Evolutionary conservation across 148 eudicot genomes (phyloP), one percentile per base, ranked within the genome.

Genomic region (Silene uniflora): DNA sequence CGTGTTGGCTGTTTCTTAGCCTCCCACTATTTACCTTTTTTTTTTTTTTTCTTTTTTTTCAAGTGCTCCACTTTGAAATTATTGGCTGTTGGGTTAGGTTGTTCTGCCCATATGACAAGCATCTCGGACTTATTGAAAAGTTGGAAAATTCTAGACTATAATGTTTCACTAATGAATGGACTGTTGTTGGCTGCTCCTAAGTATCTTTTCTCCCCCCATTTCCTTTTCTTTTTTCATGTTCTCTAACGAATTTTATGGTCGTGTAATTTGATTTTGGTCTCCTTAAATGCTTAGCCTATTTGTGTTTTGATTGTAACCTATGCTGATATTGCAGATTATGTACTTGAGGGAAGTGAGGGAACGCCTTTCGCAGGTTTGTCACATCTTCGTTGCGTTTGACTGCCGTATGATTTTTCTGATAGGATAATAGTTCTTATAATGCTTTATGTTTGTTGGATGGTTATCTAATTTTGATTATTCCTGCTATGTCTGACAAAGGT

Each of bases 301-400:
- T 42, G 21, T 24, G 11, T 12, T 8, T 29, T 52, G 13, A 16
- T 65, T 74, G n/a, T 54, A 17, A 12, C 46, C 8, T 4, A 54
- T 21, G 3, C 25, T 80, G 6, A 9, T n/a, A 46, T 75, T 82
- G 58, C 87, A 95, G 98, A 95, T 88, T 95, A 95, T 85, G 97
- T 95, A 62, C 82, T 95, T 77, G 96, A 95, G 82, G 98, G 98
- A 76, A 95, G 98, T 81, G 88, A 92, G 77, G 98, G 96, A 80
- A 92, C 98, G 27, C 97, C 98, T 35, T 95, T 95, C 84, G 96
- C 98, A 91, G 98, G 98, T 95, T 84, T 59, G 87, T 85, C 39
- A 24, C 66, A n/a, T 24, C 55, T 2, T 24, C 49, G 62, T 70
- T 75, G 71, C 16, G 21, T 76, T 18, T 62, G 4, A 55, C 10